Percentiles rank a stretch among this genome's conserved stretches.
Conservation (phyloP, 139 green algal genomes). For the Penium margaritaceum region DNA sequence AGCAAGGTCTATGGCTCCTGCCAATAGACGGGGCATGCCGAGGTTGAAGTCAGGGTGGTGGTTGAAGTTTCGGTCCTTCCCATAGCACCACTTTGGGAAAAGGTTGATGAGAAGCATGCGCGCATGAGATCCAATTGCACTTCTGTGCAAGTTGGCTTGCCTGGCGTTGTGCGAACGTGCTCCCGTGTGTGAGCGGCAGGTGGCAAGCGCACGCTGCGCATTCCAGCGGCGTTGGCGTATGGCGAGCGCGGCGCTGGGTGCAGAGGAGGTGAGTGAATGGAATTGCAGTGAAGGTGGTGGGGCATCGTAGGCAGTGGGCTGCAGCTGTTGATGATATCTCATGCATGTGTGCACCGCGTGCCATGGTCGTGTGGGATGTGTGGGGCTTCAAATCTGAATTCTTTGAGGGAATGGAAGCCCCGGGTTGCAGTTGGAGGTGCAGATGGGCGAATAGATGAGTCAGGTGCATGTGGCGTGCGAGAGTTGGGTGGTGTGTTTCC, state of each 20-base stretch:
- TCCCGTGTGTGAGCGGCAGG: constrained; percentile 14
- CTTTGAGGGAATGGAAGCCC: background rate
- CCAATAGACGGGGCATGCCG: no score
- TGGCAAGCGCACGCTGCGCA: constrained; percentile 35
- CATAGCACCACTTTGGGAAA: no score
- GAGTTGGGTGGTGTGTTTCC: background rate
- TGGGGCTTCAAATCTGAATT: no score
- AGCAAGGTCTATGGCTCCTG: no score
- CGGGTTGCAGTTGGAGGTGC: background rate
- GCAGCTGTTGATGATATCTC: background rate
- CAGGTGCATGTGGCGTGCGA: background rate
- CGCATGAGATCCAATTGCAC: no score
- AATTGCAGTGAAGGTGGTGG: background rate
- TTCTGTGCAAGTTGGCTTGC: background rate
- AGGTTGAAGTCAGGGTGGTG: no score
- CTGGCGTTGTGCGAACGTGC: background rate
- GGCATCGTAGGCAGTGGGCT: background rate
- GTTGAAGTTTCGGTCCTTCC: no score
- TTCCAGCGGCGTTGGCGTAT: constrained; percentile 40
- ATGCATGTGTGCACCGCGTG: background rate
- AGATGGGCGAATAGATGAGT: background rate
- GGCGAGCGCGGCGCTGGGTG: constrained; percentile 40
- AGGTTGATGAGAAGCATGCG: no score
- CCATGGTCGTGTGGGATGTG: background rate
- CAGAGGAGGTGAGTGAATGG: constrained; percentile 33